Base-by-base conservation (phyloP, 2,329 filamentous ascomycete species). In the Cryphonectria parasitica region DNA sequence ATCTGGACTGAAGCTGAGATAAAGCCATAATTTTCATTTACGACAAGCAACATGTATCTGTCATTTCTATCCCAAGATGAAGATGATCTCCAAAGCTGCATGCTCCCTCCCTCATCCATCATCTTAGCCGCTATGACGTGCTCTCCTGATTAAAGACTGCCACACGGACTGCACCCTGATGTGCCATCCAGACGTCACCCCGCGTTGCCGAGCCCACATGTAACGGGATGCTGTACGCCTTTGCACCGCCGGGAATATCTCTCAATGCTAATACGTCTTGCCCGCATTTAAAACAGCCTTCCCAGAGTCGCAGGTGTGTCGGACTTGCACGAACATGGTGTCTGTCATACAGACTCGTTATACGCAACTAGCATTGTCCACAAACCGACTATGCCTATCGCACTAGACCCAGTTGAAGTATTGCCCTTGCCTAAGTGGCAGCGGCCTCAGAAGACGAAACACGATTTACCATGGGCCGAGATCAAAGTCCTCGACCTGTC, bases 401-500 rank as follows among this genome's bases (percentile, higher is more conserved):
- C 68, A 39, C 61, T 72, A 13, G 62, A 64, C 11, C 68, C 65
- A 22, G 58, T 71, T 17, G 67, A 75, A 22, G 54, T 66, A 13
- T 68, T 74, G 7, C 64, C 66, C 11, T 58, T 77, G 61, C 75
- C 75, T 2, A 74, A 69, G 66, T 78, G 77, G 78, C 70, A 77
- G 49, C 73, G 77, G 4, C 78, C 78, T 2, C 67, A 73, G 22
- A 77, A 78, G 66, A 80, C 78, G 0, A 75, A 62, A 3, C 39
- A 75, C 8, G 71, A 76, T 11, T 66, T 78, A 4, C 75, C 72
- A 2, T 89, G 86, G 85, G 83, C 86, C 1, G 85, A 88, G 66
- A 82, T 88, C 6, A 80, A 86, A 13, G 87, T 84, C 2, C 81
- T 88, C 17, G 86, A 88, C 69, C 78, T 88, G 1, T 79, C 80